Evolutionary conservation across 1,284 basidiomycete genomes (phyloP).

Genomic region (Trichosporon sp.): DNA sequence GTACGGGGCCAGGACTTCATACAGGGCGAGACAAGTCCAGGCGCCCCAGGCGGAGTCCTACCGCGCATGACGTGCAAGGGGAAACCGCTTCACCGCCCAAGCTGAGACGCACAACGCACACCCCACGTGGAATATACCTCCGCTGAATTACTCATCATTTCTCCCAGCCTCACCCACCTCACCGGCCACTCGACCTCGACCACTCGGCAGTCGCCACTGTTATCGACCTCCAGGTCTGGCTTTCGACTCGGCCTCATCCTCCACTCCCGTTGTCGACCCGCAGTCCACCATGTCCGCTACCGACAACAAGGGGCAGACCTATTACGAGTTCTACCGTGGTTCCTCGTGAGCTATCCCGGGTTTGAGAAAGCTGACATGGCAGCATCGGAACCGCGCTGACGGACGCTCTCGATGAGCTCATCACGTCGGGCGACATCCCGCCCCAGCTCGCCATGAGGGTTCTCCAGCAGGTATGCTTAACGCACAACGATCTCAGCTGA

Average conservation of each 20-base stretch:
- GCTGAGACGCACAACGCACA: background rate
- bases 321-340: conserved; percentile 83
- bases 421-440: conserved; percentile 94
- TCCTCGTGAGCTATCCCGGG: conserved; percentile 40
- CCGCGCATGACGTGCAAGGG: conserved; percentile 11
- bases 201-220: conserved; percentile 5
- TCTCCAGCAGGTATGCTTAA: conserved; percentile 74
- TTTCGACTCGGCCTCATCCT: conserved; percentile 11
- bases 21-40: too few relatives aligned
- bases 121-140: background rate
- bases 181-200: background rate
- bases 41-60: too few relatives aligned
- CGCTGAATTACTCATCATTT: background rate
- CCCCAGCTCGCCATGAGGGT: conserved; percentile 98
- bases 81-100: background rate
- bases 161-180: background rate
- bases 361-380: conserved; percentile 5
- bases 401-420: conserved; percentile 98
- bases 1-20: background rate
- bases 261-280: background rate
- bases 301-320: conserved; percentile 59
- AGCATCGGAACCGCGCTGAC: conserved; percentile 97
- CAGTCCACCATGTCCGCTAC: conserved; percentile 37
- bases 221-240: background rate
- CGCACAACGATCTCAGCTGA: background rate